Percentiles rank a stretch among this genome's conserved stretches.
These are phyloP conservation scores for Pseudonitzschia delicatissima DNA, from an alignment of 108 stramenopile species.

Conservation along the genomic window DNA sequence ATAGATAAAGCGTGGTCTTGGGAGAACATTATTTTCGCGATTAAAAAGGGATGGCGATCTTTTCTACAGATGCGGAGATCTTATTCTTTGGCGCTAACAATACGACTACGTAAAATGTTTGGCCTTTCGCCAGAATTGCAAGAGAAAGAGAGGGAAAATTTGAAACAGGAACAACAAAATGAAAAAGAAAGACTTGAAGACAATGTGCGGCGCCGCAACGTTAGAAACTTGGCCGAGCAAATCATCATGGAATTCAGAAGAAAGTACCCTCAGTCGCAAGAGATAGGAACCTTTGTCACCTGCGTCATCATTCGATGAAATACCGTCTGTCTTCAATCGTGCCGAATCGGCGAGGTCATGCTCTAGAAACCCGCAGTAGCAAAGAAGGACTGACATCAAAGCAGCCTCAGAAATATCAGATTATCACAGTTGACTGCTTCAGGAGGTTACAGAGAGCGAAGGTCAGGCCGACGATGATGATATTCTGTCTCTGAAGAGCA, in stretches of 20 bases:
- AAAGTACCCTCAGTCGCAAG: background rate
- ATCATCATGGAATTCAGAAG: slow-evolving; percentile 51
- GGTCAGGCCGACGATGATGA: slow-evolving; percentile 50
- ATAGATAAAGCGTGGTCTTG: slow-evolving; percentile 11
- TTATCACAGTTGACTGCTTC: slow-evolving; percentile 51
- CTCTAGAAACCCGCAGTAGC: slow-evolving; percentile 38
- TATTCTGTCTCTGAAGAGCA: slow-evolving; percentile 67
- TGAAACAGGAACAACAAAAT: slow-evolving; percentile 19
- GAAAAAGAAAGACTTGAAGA: slow-evolving; percentile 29
- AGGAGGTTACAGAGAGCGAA: slow-evolving; percentile 13
- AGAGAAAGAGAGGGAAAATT: background rate
- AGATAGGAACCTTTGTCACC: background rate
- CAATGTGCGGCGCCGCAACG: slow-evolving; percentile 49
- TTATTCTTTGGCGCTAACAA: background rate
- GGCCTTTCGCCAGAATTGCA: background rate
- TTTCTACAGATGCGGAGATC: background rate
- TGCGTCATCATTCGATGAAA: slow-evolving; percentile 52
- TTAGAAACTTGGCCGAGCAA: slow-evolving; percentile 59
- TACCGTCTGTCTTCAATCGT: slow-evolving; percentile 66
- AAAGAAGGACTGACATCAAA: slow-evolving; percentile 23
- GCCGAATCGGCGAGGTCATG: slow-evolving; percentile 53
- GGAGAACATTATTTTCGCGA: slow-evolving; percentile 18
- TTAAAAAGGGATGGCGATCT: slow-evolving; percentile 26
- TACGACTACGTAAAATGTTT: slow-evolving; percentile 7
- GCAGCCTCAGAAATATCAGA: slow-evolving; percentile 41